A percentile compares a stretch with the other conserved stretches of the same genome.
Conservation (phyloP, 1,139 yeast genomes). For the Lodderomyces metapsilosis region DNA sequence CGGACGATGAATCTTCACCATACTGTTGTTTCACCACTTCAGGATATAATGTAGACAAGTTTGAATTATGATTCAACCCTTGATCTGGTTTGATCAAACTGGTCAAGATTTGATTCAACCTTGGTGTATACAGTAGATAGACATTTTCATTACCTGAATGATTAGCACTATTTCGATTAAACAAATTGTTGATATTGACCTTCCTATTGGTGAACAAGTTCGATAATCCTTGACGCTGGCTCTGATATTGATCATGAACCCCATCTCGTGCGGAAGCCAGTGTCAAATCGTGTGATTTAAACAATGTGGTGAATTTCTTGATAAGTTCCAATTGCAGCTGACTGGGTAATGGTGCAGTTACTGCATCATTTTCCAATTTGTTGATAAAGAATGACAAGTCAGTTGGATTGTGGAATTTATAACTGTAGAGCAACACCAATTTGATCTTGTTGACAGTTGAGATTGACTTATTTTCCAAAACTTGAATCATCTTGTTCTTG, state of each 20-base stretch:
- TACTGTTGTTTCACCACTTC: constrained; percentile 36
- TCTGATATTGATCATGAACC: constrained; percentile 6
- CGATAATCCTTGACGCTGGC: constrained; percentile 21
- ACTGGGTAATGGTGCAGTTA: constrained; percentile 32
- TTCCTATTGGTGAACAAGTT: constrained; percentile 26
- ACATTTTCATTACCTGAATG: constrained; percentile 42
- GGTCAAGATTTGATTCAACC: constrained; percentile 49
- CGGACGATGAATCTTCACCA: constrained; percentile 18
- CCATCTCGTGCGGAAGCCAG: too few relatives aligned
- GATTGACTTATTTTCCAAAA: constrained; percentile 23
- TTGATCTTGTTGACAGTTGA: constrained; percentile 36
- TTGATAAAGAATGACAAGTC: constrained; percentile 25
- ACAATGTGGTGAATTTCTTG: constrained; percentile 28
- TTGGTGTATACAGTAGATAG: constrained; percentile 72
- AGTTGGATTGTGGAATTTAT: constrained; percentile 48
- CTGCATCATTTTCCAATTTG: constrained; percentile 15
- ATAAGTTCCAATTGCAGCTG: constrained; percentile 33
- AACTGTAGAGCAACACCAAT: constrained; percentile 68
- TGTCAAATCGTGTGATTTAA: constrained; percentile 13
- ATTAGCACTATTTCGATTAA: constrained; percentile 21
- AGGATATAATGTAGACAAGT: constrained; percentile 41
- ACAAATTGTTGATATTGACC: constrained; percentile 26
- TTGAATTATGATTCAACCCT: constrained; percentile 3
- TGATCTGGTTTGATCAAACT: constrained; percentile 20
- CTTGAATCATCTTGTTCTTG: constrained; percentile 24